Base-by-base conservation (phyloP, 805 yeast species). In the Monosporozyma siamensis region DNA sequence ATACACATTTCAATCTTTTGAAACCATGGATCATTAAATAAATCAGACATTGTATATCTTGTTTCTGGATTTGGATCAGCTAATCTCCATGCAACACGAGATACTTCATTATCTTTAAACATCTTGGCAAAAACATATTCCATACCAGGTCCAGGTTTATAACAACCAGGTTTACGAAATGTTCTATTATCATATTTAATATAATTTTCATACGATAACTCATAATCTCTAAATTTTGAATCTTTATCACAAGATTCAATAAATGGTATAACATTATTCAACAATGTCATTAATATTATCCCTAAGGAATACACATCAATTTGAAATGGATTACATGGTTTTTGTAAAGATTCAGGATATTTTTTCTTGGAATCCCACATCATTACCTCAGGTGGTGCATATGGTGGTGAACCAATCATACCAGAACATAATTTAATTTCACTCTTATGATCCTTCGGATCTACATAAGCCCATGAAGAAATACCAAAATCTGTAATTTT, bases 401-500 rank as follows among this genome's bases (percentile, higher is more conserved):
- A 83, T 1, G 92, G 92, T 3, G 92, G 86, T 1, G 89, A 81
- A 2, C 94, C 92, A 34, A 82, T 81, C 57, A 73, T 72, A 2
- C 76, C 65, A 34, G 71, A 65, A 30, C 65, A 62, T 24, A 50
- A 34, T 37, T 58, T 64, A 7, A 64, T 39, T 5, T 50, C 71
- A 20, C 76, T 68, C 0, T 58, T 50, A 17, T 72, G 63, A 58
- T 82, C 75, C 1, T 74, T 71, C 1, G 74, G 74, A 17, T 59
- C 66, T 40, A 63, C 71, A 57, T 78, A 80, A 14, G 80, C 83
- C 55, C 74, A 74, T 41, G 74, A 80, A 40, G 84, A 75, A 27
- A 82, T 82, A 45, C 92, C 92, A 59, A 82, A 82, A 65, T 82
- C 92, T 25, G 87, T 79, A 23, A 82, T 59, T 54, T 82, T 81